Percentiles rank a stretch among this genome's conserved stretches.
These are phyloP conservation scores for Pascua guehoae DNA, from an alignment of 1,284 basidiomycete species.

Conservation along the genomic window DNA sequence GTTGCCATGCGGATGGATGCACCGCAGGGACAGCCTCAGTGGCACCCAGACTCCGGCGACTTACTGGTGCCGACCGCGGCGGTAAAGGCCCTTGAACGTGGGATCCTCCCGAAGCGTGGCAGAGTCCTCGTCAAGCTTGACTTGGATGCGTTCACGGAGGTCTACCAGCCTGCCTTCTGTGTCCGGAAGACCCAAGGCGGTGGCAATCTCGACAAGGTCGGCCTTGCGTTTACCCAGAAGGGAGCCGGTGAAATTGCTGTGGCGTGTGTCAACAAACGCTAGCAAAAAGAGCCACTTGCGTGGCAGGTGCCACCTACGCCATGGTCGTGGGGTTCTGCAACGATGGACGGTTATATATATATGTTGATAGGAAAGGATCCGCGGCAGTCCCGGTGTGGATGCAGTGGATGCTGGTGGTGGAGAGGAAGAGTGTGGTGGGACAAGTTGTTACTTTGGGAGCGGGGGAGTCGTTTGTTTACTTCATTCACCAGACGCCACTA, in stretches of 20 bases:
- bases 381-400: background rate
- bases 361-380: background rate
- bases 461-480: slow-evolving; percentile 5
- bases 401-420: background rate
- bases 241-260: slow-evolving; percentile 33
- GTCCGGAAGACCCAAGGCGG: slow-evolving; percentile 30
- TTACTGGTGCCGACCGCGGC: slow-evolving; percentile 4
- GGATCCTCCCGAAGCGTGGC: slow-evolving; percentile 19
- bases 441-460: background rate
- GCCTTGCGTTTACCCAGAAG: slow-evolving; percentile 36
- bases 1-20: too few species aligned
- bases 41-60: too few species aligned
- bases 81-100: slow-evolving; percentile 43
- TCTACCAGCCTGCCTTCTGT: slow-evolving; percentile 22
- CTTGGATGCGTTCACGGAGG: slow-evolving; percentile 34
- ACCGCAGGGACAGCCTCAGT: too few species aligned
- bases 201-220: slow-evolving; percentile 43
- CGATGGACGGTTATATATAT: too few species aligned
- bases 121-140: slow-evolving; percentile 33
- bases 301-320: slow-evolving; percentile 8
- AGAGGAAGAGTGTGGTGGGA: background rate
- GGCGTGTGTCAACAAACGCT: background rate
- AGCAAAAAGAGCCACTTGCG: too few species aligned
- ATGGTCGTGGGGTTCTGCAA: background rate
- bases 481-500: too few species aligned